These are phyloP conservation scores for Aspergillus bombycis DNA, from an alignment of 2,329 filamentous ascomycete species.

Conservation along the genomic window DNA sequence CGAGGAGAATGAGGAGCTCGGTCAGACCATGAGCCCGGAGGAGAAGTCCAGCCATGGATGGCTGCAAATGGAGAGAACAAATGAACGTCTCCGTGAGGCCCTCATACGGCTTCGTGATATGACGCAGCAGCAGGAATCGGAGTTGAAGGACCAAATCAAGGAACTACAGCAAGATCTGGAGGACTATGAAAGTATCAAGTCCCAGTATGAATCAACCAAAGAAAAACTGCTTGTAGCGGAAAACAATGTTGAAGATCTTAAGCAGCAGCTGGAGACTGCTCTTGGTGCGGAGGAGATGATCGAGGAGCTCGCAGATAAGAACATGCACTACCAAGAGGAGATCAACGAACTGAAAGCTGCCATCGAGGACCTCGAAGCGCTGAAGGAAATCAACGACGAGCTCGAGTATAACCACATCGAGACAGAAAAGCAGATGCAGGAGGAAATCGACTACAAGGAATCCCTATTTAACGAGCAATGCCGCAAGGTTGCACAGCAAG, in stretches of 20 bases:
- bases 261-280: conserved; percentile 87
- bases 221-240: conserved; percentile 75
- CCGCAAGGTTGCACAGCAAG: conserved; percentile 73
- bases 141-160: conserved; percentile 74
- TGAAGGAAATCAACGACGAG: conserved; percentile 93
- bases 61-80: conserved; percentile 88
- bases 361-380: conserved; percentile 82
- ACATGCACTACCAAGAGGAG: conserved; percentile 79
- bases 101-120: conserved; percentile 83
- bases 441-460: conserved; percentile 89
- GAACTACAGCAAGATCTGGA: conserved; percentile 73
- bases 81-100: conserved; percentile 84
- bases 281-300: conserved; percentile 91
- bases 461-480: conserved; percentile 79
- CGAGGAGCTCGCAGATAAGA: conserved; percentile 85
- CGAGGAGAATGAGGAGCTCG: conserved; percentile 84
- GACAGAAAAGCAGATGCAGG: conserved; percentile 90
- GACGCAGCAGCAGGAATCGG: conserved; percentile 80
- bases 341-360: conserved; percentile 79
- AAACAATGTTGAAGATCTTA: conserved; percentile 77
- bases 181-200: conserved; percentile 67
- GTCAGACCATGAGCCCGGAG: conserved; percentile 82
- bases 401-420: conserved; percentile 91
- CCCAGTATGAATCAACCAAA: conserved; percentile 70
- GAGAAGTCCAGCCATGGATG: conserved; percentile 85